phyloP scores from a whole-genome alignment of 164 flowering plant species.

The Chimonanthus salicifolius region DNA sequence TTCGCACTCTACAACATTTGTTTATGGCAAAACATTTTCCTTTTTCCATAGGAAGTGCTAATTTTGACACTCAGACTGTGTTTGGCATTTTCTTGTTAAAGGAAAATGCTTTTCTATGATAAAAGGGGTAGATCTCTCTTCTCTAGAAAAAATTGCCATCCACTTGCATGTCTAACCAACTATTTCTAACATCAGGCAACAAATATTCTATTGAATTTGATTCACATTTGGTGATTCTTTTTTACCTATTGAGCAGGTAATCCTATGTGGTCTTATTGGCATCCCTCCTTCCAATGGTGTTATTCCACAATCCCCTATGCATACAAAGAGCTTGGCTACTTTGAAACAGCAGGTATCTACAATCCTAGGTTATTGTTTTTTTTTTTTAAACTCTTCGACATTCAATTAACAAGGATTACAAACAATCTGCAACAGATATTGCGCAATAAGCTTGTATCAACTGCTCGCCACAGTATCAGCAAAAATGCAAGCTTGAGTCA shows the following conservation, averaged over 20 bases:
- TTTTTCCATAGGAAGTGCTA: no score
- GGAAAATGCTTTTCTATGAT: no score
- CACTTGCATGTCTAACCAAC: background rate
- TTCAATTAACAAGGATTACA: background rate
- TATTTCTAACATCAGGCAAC: constrained; percentile 44
- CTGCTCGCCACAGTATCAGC: constrained; percentile 65
- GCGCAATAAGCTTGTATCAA: constrained; percentile 70
- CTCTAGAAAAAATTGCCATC: no score
- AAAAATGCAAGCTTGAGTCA: constrained; percentile 86
- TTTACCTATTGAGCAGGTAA: no score
- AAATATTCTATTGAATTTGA: background rate
- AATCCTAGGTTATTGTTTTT: background rate
- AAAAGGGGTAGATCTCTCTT: no score
- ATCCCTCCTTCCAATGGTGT: constrained; percentile 99
- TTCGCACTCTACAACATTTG: no score
- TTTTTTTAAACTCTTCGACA: background rate
- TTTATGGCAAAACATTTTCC: no score
- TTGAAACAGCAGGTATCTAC: constrained; percentile 81
- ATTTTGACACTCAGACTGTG: no score
- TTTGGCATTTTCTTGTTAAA: no score
- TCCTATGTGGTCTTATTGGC: constrained; percentile 84
- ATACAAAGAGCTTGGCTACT: constrained; percentile 97
- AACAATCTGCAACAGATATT: constrained; percentile 51
- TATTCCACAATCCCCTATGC: constrained; percentile 99
- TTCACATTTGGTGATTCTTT: no score